phyloP scores from a whole-genome alignment of 148 eudicot species.

The Chenopodium album region DNA sequence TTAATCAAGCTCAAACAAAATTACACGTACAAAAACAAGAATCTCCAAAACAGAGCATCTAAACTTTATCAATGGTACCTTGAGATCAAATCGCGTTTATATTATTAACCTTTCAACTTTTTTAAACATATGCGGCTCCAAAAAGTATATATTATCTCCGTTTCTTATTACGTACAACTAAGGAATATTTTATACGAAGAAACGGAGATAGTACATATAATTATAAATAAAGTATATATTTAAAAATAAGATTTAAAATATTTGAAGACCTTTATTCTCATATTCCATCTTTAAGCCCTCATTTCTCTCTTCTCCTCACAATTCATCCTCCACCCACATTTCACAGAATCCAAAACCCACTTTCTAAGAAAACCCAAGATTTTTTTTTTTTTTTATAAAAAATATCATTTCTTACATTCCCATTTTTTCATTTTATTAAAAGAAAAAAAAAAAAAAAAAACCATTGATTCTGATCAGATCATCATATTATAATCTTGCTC shows the following conservation, averaged over 20 bases:
- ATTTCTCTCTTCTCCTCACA: constrained; percentile 37
- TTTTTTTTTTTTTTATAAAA: neutral
- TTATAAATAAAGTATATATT: too few relatives aligned
- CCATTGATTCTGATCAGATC: neutral
- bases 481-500: neutral
- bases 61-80: too few relatives aligned
- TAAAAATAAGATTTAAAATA: neutral
- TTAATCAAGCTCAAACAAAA: too few relatives aligned
- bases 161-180: too few relatives aligned
- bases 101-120: neutral
- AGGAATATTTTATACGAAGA: too few relatives aligned
- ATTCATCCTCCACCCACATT: neutral
- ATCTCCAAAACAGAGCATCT: neutral
- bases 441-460: neutral
- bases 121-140: too few relatives aligned
- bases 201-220: too few relatives aligned
- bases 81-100: neutral
- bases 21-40: too few relatives aligned
- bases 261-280: neutral
- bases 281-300: constrained; percentile 27
- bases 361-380: neutral
- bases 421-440: neutral
- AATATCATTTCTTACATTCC: neutral
- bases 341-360: neutral
- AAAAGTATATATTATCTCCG: too few relatives aligned